A percentile compares a stretch with the other conserved stretches of the same genome.
phyloP scores from a whole-genome alignment of 2,329 filamentous ascomycete species.

The Verticillium isaacii region DNA sequence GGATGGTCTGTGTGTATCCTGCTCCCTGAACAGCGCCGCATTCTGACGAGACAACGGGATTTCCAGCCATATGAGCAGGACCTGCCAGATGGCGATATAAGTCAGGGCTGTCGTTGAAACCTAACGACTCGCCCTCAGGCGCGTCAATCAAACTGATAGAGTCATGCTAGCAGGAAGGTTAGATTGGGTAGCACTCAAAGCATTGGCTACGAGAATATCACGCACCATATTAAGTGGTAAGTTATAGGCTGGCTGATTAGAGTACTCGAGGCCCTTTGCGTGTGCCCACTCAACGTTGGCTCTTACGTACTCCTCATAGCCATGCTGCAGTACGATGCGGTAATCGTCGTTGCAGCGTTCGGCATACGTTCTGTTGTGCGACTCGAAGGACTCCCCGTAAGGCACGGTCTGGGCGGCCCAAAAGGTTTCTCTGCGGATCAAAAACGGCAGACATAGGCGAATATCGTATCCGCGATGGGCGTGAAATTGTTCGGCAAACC shows the following conservation, averaged over 20 bases:
- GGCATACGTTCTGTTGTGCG: constrained; percentile 7
- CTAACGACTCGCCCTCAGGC: constrained; percentile 18
- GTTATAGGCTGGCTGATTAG: constrained; percentile 19
- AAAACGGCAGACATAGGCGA: constrained; percentile 13
- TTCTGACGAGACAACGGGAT: constrained; percentile 18
- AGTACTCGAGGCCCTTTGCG: constrained; percentile 12
- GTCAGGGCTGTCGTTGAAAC: constrained; percentile 17
- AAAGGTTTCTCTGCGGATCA: constrained; percentile 16
- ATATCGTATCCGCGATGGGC: constrained; percentile 15
- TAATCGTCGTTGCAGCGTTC: constrained; percentile 16
- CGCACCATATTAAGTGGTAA: constrained; percentile 18
- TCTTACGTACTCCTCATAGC: constrained; percentile 14
- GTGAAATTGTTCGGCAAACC: constrained; percentile 6
- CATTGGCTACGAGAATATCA: too few relatives aligned
- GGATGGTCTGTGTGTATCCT: constrained; percentile 14
- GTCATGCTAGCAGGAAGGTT: background rate
- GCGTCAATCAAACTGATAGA: constrained; percentile 13
- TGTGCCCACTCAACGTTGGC: constrained; percentile 11
- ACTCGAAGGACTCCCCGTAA: constrained; percentile 15
- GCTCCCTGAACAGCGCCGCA: constrained; percentile 11
- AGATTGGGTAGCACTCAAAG: too few relatives aligned
- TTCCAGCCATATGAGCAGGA: constrained; percentile 14
- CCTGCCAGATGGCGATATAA: constrained; percentile 17
- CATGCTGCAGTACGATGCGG: constrained; percentile 6
- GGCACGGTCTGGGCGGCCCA: constrained; percentile 14